Percentiles rank a stretch among this genome's conserved stretches.
Evolutionary conservation across 805 yeast species (phyloP).

Genomic region (Lipomyces oligophaga): DNA sequence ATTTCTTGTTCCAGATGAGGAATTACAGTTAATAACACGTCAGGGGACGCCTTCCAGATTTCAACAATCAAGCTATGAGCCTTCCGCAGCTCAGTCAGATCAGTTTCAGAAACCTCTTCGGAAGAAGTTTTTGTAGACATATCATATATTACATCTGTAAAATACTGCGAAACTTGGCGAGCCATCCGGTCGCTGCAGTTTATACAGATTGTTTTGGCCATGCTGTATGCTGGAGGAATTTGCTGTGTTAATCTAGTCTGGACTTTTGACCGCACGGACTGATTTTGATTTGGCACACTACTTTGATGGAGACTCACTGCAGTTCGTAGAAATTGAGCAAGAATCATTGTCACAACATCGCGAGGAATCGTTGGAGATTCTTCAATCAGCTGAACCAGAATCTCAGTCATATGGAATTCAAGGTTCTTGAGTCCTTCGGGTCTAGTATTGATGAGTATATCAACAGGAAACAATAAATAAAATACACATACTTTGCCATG

Average conservation of each 20-base stretch:
- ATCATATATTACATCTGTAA: constrained; percentile 65
- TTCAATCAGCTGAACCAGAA: constrained; percentile 68
- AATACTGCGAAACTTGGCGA: constrained; percentile 70
- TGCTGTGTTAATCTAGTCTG: constrained; percentile 12
- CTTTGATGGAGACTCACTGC: constrained; percentile 32
- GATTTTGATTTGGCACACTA: constrained; percentile 1
- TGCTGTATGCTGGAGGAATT: constrained; percentile 57
- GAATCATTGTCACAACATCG: constrained; percentile 55
- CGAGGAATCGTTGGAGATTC: constrained; percentile 66
- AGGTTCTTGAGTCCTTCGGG: constrained; percentile 38
- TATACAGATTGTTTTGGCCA: constrained; percentile 65
- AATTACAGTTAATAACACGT: constrained; percentile 64
- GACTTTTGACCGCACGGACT: constrained; percentile 1
- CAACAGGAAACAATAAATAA: background rate
- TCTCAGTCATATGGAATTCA: constrained; percentile 61
- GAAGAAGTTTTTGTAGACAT: constrained; percentile 32
- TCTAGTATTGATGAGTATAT: constrained; percentile 2
- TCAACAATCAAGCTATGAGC: constrained; percentile 61
- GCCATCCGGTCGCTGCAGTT: constrained; percentile 69
- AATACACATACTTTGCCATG: constrained; percentile 38
- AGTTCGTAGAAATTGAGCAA: constrained; percentile 56
- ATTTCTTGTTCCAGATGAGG: constrained; percentile 78
- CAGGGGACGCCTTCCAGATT: constrained; percentile 77
- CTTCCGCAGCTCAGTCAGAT: constrained; percentile 49
- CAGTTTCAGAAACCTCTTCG: constrained; percentile 32